Conservation (phyloP, 805 yeast genomes). For the Saccharomyces mikatae region DNA sequence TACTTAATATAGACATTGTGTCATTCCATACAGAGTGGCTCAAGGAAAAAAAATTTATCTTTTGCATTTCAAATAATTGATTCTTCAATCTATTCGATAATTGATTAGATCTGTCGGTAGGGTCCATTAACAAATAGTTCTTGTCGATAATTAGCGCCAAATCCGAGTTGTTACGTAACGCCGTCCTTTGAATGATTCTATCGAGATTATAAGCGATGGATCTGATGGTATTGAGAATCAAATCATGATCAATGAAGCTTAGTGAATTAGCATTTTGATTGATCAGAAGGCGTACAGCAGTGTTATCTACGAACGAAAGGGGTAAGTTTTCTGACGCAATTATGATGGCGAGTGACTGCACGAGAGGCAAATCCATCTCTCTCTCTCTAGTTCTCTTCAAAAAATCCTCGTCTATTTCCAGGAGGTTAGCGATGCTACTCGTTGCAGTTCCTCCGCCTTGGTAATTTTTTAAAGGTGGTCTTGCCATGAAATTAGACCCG, state of each 20-base stretch:
- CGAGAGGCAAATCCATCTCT: conserved; percentile 7
- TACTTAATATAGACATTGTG: conserved; percentile 5
- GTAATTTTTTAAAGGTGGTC: not conserved
- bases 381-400: not conserved
- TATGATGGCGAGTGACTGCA: conserved; percentile 10
- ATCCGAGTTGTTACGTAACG: conserved; percentile 8
- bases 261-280: not conserved
- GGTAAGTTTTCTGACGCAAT: conserved; percentile 17
- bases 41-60: conserved; percentile 10
- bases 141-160: conserved; percentile 7
- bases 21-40: conserved; percentile 4
- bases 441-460: not conserved
- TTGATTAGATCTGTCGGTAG: not conserved
- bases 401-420: not conserved
- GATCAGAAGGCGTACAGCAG: conserved; percentile 4
- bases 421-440: not conserved
- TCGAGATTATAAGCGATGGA: conserved; percentile 1
- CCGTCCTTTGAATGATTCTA: conserved; percentile 10
- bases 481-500: not conserved
- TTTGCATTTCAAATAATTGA: conserved; percentile 6
- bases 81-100: conserved; percentile 2
- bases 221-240: not conserved
- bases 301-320: conserved; percentile 6
- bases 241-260: not conserved
- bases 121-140: not conserved